These are phyloP conservation scores for Clathrospora elynae DNA, from an alignment of 2,329 filamentous ascomycete genomes.

Conservation along the genomic window DNA sequence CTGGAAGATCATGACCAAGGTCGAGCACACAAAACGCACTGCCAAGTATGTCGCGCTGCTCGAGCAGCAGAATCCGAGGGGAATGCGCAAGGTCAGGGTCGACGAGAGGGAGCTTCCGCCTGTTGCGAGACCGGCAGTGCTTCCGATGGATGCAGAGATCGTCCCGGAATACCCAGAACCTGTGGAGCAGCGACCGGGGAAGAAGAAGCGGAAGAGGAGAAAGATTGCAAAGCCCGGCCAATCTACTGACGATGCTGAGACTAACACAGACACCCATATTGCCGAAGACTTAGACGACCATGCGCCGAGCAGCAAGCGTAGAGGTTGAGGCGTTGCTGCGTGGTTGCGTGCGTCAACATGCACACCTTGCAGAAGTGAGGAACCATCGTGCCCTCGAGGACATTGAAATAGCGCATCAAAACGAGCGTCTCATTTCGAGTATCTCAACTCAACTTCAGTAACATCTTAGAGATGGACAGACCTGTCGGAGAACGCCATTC, in stretches of 20 bases:
- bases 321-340: conserved; percentile 13
- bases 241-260: conserved; percentile 7
- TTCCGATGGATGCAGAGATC: conserved; percentile 14
- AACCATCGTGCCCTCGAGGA: no score
- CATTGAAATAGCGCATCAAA: no score
- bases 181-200: conserved; percentile 14
- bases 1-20: conserved; percentile 47
- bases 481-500: not conserved
- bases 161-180: conserved; percentile 5
- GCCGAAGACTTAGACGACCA: conserved; percentile 8
- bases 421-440: no score
- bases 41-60: conserved; percentile 39
- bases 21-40: conserved; percentile 40
- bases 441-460: no score
- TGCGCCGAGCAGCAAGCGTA: conserved; percentile 25
- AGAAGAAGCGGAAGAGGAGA: conserved; percentile 32
- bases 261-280: conserved; percentile 5
- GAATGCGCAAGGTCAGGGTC: conserved; percentile 19
- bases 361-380: no score
- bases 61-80: conserved; percentile 25
- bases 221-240: conserved; percentile 18
- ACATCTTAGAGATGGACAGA: not conserved
- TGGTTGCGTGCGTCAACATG: not conserved
- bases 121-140: conserved; percentile 26
- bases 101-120: conserved; percentile 19